These are phyloP conservation scores for Scheffersomyces coipomensis DNA, from an alignment of 805 yeast genomes.

Conservation along the genomic window DNA sequence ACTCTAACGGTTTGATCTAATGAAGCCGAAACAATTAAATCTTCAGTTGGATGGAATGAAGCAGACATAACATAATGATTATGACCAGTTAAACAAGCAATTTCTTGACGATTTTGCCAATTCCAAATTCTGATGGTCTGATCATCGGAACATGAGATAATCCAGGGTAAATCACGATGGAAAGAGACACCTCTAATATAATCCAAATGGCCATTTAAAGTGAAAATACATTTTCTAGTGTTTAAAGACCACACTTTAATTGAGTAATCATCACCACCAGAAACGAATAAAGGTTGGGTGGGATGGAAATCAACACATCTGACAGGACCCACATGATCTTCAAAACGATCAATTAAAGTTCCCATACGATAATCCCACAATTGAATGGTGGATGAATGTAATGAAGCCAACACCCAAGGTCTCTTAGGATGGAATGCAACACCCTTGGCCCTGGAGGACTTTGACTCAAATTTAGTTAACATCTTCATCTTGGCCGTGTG, in stretches of 20 bases:
- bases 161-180: slow-evolving; percentile 97
- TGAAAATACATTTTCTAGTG: slow-evolving; percentile 87
- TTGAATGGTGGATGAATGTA: slow-evolving; percentile 97
- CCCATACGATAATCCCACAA: slow-evolving; percentile 99
- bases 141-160: slow-evolving; percentile 93
- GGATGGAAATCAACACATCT: slow-evolving; percentile 96
- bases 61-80: slow-evolving; percentile 98
- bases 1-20: slow-evolving; percentile 98
- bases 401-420: slow-evolving; percentile 95
- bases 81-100: slow-evolving; percentile 96
- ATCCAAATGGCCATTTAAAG: slow-evolving; percentile 91
- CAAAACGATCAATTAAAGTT: slow-evolving; percentile 90
- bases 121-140: slow-evolving; percentile 99
- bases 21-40: slow-evolving; percentile 91
- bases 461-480: slow-evolving; percentile 83
- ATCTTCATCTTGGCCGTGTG: slow-evolving; percentile 70
- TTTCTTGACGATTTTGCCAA: slow-evolving; percentile 98
- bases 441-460: slow-evolving; percentile 96
- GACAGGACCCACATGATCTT: slow-evolving; percentile 98
- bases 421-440: slow-evolving; percentile 95
- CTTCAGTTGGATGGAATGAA: slow-evolving; percentile 94
- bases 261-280: slow-evolving; percentile 96
- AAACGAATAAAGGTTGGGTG: slow-evolving; percentile 93
- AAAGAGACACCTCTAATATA: slow-evolving; percentile 91
- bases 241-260: slow-evolving; percentile 95